Conservation (phyloP, 2,329 filamentous ascomycete species). For the Curvularia lunata region DNA sequence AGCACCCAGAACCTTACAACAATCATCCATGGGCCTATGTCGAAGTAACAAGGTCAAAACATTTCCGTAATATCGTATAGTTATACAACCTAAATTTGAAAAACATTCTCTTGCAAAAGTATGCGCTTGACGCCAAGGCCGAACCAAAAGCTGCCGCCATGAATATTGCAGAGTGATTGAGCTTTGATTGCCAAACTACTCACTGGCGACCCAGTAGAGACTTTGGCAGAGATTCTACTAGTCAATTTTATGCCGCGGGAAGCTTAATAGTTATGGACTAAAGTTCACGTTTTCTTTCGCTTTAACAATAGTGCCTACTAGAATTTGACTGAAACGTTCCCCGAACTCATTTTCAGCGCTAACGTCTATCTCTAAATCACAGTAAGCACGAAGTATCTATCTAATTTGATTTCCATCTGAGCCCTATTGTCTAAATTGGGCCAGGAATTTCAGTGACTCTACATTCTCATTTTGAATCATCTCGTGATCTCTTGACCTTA, state of each 20-base stretch:
- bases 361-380: no score
- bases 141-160: background rate
- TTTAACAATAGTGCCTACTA: no score
- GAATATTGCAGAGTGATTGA: no score
- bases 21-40: background rate
- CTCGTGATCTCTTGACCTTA: no score
- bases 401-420: no score
- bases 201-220: background rate
- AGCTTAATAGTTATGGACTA: background rate
- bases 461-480: no score
- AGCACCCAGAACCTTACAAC: background rate
- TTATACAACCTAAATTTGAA: background rate
- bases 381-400: no score
- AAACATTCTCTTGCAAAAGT: background rate
- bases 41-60: background rate
- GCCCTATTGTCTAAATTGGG: no score
- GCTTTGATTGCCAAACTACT: no score
- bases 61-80: background rate
- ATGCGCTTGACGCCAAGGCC: background rate
- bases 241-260: background rate
- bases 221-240: background rate
- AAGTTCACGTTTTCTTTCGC: background rate
- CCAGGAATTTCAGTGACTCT: no score
- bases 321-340: no score
- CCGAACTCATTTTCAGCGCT: no score